Evolutionary conservation across 1,284 basidiomycete genomes (phyloP).

Genomic region (Stereum hirsutum): DNA sequence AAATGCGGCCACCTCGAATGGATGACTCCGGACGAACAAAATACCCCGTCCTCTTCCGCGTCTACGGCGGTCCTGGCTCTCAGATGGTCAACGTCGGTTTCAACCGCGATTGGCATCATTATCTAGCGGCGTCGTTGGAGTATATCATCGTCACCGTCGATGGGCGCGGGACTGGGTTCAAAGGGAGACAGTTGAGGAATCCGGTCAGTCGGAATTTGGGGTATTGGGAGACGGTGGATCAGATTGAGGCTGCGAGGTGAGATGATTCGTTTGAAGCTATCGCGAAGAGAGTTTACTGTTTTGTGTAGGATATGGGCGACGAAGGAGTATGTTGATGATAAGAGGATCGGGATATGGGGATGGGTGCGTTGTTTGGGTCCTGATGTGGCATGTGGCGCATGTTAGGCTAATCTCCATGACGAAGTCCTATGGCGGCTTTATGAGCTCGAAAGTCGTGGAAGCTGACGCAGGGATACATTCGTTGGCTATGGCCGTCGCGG

Average conservation of each 20-base stretch:
- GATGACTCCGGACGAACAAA: constrained; percentile 88
- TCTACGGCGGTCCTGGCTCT: constrained; percentile 89
- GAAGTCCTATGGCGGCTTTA: constrained; percentile 92
- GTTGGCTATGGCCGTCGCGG: constrained; percentile 83
- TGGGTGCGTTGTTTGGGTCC: constrained; percentile 54
- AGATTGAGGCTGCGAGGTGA: constrained; percentile 77
- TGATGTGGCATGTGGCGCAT: no score
- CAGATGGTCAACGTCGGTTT: constrained; percentile 69
- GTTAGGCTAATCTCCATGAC: constrained; percentile 1
- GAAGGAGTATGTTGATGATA: constrained; percentile 72
- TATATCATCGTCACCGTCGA: constrained; percentile 88
- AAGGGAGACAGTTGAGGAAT: constrained; percentile 77
- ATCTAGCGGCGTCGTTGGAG: constrained; percentile 72
- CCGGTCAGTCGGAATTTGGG: constrained; percentile 82
- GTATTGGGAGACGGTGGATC: constrained; percentile 80
- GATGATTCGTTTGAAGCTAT: constrained; percentile 15
- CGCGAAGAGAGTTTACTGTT: background rate
- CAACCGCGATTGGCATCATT: constrained; percentile 78
- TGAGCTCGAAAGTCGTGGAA: constrained; percentile 88
- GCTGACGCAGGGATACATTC: constrained; percentile 79
- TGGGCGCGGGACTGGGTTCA: constrained; percentile 90
- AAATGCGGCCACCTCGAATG: constrained; percentile 86
- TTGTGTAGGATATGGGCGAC: constrained; percentile 57
- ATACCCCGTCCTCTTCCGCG: constrained; percentile 87
- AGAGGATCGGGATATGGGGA: constrained; percentile 89